phyloP scores from a whole-genome alignment of 495 filamentous ascomycete species.

The Parmelia sp. region DNA sequence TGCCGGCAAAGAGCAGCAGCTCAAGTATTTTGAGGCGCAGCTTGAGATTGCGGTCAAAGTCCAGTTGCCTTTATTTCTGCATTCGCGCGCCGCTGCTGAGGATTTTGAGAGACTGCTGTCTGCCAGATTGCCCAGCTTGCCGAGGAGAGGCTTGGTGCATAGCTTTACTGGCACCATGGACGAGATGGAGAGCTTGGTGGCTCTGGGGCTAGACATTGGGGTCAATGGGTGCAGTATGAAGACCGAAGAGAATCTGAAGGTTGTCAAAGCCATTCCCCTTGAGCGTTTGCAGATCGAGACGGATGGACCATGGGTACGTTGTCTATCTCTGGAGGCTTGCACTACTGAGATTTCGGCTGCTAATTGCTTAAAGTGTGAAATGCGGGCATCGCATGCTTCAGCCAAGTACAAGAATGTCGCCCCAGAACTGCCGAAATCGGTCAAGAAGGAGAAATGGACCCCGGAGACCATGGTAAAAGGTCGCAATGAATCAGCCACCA shows the following conservation, averaged over 20 bases:
- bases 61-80: conserved; percentile 80
- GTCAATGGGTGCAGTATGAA: conserved; percentile 92
- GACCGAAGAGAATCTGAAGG: conserved; percentile 77
- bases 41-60: conserved; percentile 69
- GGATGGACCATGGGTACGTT: conserved; percentile 76
- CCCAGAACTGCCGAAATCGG: conserved; percentile 44
- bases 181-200: conserved; percentile 72
- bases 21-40: conserved; percentile 78
- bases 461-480: conserved; percentile 82
- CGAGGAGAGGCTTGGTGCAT: conserved; percentile 75
- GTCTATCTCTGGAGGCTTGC: background rate
- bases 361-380: conserved; percentile 41
- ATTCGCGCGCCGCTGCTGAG: conserved; percentile 73
- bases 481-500: conserved; percentile 82
- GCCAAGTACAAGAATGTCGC: conserved; percentile 44
- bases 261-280: conserved; percentile 69
- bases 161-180: conserved; percentile 80
- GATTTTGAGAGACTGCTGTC: conserved; percentile 68
- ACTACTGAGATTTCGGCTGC: background rate
- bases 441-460: conserved; percentile 93
- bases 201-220: conserved; percentile 72
- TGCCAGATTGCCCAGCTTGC: conserved; percentile 48
- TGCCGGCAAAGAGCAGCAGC: conserved; percentile 66
- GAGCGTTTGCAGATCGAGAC: conserved; percentile 81
- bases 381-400: conserved; percentile 48